These are phyloP conservation scores for Monilinia aucupariae DNA, from an alignment of 2,329 filamentous ascomycete genomes.

Conservation along the genomic window DNA sequence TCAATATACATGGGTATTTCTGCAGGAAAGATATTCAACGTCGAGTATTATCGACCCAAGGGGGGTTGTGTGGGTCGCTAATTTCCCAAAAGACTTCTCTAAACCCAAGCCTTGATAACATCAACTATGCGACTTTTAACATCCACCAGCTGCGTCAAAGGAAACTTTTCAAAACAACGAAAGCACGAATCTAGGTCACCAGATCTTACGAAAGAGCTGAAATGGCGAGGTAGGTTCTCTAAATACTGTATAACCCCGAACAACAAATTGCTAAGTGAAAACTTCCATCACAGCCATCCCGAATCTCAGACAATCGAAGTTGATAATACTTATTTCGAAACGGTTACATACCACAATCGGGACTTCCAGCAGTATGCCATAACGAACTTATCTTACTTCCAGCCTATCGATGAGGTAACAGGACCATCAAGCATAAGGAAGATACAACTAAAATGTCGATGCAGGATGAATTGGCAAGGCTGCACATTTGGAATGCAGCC, in stretches of 20 bases:
- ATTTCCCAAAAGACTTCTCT: background rate
- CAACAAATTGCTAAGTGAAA: background rate
- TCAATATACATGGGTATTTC: background rate
- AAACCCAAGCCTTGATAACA: background rate
- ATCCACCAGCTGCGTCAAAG: background rate
- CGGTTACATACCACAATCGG: conserved; percentile 55
- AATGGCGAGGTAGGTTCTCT: conserved; percentile 11
- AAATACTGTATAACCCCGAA: background rate
- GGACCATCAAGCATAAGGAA: background rate
- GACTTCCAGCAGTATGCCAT: conserved; percentile 63
- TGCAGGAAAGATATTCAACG: background rate
- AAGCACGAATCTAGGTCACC: background rate
- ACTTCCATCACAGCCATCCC: conserved; percentile 9
- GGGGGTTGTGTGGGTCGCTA: background rate
- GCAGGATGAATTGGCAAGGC: conserved; percentile 62
- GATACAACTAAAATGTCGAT: conserved; percentile 7
- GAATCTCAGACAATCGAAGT: conserved; percentile 38
- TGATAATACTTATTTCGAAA: conserved; percentile 54
- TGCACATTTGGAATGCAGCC: conserved; percentile 58
- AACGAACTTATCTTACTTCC: conserved; percentile 59
- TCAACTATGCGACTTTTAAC: background rate
- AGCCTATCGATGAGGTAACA: conserved; percentile 64
- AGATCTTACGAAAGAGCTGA: background rate
- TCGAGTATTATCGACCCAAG: background rate
- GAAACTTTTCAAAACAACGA: background rate